Base-by-base conservation (phyloP, 495 filamentous ascomycete species). In the Hypoxylon fuscum region DNA sequence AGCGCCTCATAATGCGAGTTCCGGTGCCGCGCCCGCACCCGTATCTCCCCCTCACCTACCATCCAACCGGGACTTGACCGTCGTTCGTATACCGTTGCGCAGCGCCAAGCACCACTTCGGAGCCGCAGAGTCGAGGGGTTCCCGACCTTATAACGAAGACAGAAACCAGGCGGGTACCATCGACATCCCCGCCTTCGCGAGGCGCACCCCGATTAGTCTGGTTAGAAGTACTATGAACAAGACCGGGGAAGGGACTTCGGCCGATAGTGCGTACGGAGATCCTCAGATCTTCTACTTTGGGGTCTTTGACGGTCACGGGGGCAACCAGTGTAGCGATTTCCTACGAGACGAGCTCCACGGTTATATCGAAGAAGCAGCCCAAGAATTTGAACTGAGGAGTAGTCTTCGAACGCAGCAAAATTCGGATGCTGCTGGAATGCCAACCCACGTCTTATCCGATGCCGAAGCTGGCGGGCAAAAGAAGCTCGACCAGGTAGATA, bases 31-130 rank as follows among this genome's bases (percentile, higher is more conserved):
- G 11, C 84, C 88, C 60, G 81, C 73, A 11, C 84, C 88, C 8
- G 77, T 84, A 6, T 77, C 83, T 20, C 69, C 83, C 71, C 79
- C 81, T 68, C 75, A 80, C 59, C 79, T 86, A 68, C 81, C 84
- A 31, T 80, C 79, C 37, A 69, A 59, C 18, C 87, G 92, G 31
- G 93, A 96, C 63, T 87, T 92, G 27, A 97, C 94, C 0, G 93
- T 98, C n/a, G 95, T 98, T 17, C 91, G 95, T n/a, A 98, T 98
- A 62, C 95, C 95, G 0, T 78, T 98, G 17, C 87, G 88, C 55
- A 94, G 87, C 66, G 95, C 95, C 37, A 98, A 98, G 68, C 94
- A 98, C 69, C 95, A 98, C 72, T 98, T 93, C 65, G 95, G 95
- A 17, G 89, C 83, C 18, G 83, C 86, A 8, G 81, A 88, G 8